Base-by-base conservation (phyloP, 139 green algal species). In the Chlorella sp. region DNA sequence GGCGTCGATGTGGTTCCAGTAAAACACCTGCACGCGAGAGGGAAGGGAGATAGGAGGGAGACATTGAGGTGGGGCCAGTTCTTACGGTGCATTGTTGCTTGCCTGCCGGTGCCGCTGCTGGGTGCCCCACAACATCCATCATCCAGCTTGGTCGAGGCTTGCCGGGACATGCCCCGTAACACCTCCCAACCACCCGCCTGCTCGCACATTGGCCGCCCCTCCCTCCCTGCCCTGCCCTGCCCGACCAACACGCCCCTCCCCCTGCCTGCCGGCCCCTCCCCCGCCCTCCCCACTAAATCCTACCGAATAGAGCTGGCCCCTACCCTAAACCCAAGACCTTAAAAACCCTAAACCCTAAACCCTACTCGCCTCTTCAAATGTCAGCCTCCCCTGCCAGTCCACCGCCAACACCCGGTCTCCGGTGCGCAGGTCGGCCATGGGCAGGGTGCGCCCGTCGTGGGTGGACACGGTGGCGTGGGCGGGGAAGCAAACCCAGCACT, bases 381-480 rank as follows among this genome's bases (percentile, higher is more conserved):
- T 60, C 48, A 22, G 53, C 26, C 53, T 28, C 28, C 81, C 81
- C 24, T 69, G 30, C 81, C 81, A 86, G 48, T 60, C 81, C 81
- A 86, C 81, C 9, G 81, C 48, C 81, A 73, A 53, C 53, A 86
- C 81, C 0, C 81, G 81, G 81, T 86, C 81, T 12, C 81, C 81
- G 53, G 22, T 73, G 81, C 81, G 81, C 81, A 86, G 53, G 11
- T 86, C 37, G 7, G 81, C 48, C 81, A 86, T 86, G 81, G 32
- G 0, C 48, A 73, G 53, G 28, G 48, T 86, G 81, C 81, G 53
- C 32, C 81, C 81, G 14, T 86, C 53, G 30, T 53, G 28, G 15
- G 53, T 34, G 1, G 24, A 1, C 53, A 86, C 81, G 28, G 81
- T 75, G 32, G 81, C 81, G 32, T 53, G 32, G 28, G 42, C 48